These are phyloP conservation scores for Leucocoprinus birnbaumii DNA, from an alignment of 768 basidiomycete species.

Conservation along the genomic window DNA sequence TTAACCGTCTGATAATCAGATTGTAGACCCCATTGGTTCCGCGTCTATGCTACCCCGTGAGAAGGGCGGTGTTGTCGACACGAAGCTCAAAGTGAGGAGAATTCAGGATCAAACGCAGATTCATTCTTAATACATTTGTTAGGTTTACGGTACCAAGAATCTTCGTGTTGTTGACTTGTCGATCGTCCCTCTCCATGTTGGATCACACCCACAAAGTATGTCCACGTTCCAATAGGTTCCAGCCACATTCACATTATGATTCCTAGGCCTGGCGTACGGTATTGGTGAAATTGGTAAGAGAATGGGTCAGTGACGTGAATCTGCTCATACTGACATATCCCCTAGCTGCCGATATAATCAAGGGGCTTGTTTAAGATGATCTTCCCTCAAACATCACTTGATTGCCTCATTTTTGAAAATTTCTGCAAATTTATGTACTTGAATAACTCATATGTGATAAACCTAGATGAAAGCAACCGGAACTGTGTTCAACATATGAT, in stretches of 20 bases:
- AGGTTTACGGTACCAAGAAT: slow-evolving; percentile 59
- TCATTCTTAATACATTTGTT: not conserved
- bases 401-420: too few relatives aligned
- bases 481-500: too few relatives aligned
- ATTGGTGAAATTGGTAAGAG: not conserved
- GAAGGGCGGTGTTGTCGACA: slow-evolving; percentile 52
- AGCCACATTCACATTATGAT: not conserved
- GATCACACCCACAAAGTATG: slow-evolving; percentile 43
- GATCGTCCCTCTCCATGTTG: slow-evolving; percentile 48
- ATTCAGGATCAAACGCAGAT: not conserved
- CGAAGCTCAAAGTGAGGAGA: slow-evolving; percentile 35
- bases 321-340: not conserved
- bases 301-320: not conserved
- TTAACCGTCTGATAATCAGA: not conserved
- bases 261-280: not conserved
- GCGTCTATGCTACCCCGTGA: slow-evolving; percentile 53
- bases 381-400: too few relatives aligned
- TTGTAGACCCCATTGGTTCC: slow-evolving; percentile 43
- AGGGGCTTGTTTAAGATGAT: not conserved
- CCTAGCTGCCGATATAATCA: slow-evolving; percentile 1
- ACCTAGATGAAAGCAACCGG: too few relatives aligned
- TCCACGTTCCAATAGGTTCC: not conserved
- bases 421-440: too few relatives aligned
- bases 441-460: too few relatives aligned
- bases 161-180: slow-evolving; percentile 53